Evolutionary conservation across 768 basidiomycete species (phyloP), one percentile per base, ranked within the genome.

Genomic region (Myochromella boudieri): DNA sequence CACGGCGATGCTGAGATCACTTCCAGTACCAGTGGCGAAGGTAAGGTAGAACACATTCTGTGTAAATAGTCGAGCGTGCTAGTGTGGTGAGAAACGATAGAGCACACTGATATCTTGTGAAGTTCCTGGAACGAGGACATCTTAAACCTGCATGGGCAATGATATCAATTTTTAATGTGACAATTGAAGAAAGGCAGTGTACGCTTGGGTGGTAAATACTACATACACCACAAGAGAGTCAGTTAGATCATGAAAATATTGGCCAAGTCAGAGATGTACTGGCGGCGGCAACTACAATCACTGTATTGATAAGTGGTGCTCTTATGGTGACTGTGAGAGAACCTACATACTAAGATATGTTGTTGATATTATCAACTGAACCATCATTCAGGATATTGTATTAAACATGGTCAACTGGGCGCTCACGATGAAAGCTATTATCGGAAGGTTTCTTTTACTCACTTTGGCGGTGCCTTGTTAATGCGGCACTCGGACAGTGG

Each of bases 181-280:
- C 18, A 31, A 6, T 18, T 14, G 49, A 9, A 9, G 24, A 22
- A 18, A 37, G 32, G 12, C 46, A 22, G 59, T 75, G 36, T 37
- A 81, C 78, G 75, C 72, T 68, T 77, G 80, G 26, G 58, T 68
- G 1, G 78, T 77, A 48, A 81, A 77, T 17, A 68, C 80, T 82
- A 37, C 10, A 29, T 46, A n/a, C n/a, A n/a, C n/a, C n/a, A n/a
- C 14, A 34, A 6, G n/a, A n/a, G n/a, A n/a, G n/a, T n/a, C n/a
- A 18, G 7, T 20, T 28, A 15, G 37, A 37, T 42, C 15, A 57
- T 36, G n/a, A 20, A 9, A 15, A 46, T 9, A n/a, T n/a, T n/a
- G n/a, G n/a, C n/a, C n/a, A n/a, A n/a, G n/a, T n/a, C 31, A 26
- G 32, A 32, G 12, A 60, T 69, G 54, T 51, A 74, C 72, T 58